These are phyloP conservation scores for Ceratobasidium sp. DNA, from an alignment of 1,284 basidiomycete species.

Conservation along the genomic window DNA sequence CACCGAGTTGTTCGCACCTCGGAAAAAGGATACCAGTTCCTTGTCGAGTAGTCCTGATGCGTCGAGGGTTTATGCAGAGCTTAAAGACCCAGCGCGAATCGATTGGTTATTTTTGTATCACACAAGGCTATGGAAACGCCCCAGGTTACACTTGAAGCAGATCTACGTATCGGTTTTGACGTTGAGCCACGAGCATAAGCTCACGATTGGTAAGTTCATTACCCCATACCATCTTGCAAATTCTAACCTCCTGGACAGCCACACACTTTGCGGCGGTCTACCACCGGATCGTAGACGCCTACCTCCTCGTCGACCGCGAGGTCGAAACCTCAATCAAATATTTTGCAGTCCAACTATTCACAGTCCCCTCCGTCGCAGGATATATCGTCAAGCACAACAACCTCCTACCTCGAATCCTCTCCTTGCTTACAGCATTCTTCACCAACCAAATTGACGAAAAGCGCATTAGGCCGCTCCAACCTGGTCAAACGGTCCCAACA, in stretches of 20 bases:
- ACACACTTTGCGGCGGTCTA: slow-evolving; percentile 85
- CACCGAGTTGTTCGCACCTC: slow-evolving; percentile 68
- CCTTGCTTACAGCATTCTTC: slow-evolving; percentile 85
- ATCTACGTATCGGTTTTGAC: slow-evolving; percentile 79
- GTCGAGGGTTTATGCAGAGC: slow-evolving; percentile 57
- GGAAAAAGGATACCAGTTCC: slow-evolving; percentile 58
- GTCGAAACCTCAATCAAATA: slow-evolving; percentile 92
- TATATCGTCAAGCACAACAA: slow-evolving; percentile 77
- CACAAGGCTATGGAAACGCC: slow-evolving; percentile 81
- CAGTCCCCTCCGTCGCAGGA: slow-evolving; percentile 79
- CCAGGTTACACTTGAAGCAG: slow-evolving; percentile 78
- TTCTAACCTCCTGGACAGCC: slow-evolving; percentile 56
- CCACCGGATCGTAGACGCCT: slow-evolving; percentile 84
- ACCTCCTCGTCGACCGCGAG: slow-evolving; percentile 88
- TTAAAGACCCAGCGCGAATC: slow-evolving; percentile 64
- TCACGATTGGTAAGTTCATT: slow-evolving; percentile 67
- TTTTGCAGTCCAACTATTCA: slow-evolving; percentile 88
- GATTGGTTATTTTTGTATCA: slow-evolving; percentile 81
- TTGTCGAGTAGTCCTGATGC: slow-evolving; percentile 50
- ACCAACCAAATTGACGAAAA: slow-evolving; percentile 79
- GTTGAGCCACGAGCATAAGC: slow-evolving; percentile 74
- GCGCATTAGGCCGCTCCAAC: slow-evolving; percentile 60
- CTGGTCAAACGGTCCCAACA: slow-evolving; percentile 50
- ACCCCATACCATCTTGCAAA: slow-evolving; percentile 31
- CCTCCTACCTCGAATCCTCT: slow-evolving; percentile 75